Evolutionary conservation across 768 basidiomycete species (phyloP).

Genomic region (Tremella yokohamensis): DNA sequence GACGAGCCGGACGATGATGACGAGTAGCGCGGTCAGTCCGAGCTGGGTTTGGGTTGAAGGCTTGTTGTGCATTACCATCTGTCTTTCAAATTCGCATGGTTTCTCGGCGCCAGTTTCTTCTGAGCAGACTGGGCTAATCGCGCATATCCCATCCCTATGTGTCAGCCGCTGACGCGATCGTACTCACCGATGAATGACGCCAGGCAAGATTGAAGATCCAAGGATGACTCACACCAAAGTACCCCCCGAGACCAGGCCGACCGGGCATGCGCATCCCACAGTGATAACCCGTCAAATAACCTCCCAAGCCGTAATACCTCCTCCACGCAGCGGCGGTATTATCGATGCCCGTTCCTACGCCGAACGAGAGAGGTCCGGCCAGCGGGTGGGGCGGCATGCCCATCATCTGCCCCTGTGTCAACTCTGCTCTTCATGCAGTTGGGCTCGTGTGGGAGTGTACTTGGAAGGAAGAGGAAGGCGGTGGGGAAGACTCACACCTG

Average conservation of each 20-base stretch:
- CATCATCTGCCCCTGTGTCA: constrained; percentile 26
- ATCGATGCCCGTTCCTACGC: constrained; percentile 38
- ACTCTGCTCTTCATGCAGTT: neutral
- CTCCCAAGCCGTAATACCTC: constrained; percentile 38
- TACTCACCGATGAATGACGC: too few species aligned
- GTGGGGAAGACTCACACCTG: constrained; percentile 28
- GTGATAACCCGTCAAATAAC: constrained; percentile 41
- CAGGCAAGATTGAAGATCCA: too few species aligned
- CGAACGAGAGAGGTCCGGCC: constrained; percentile 28
- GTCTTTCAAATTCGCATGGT: neutral
- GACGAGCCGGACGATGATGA: constrained; percentile 21
- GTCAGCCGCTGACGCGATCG: neutral
- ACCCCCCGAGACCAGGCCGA: constrained; percentile 34
- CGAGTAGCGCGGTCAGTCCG: too few species aligned
- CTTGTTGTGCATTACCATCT: constrained; percentile 1
- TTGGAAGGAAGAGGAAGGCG: neutral
- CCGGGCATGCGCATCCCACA: constrained; percentile 28
- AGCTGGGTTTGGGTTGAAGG: neutral
- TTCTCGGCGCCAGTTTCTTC: neutral
- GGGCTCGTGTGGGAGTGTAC: neutral
- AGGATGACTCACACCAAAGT: constrained; percentile 34
- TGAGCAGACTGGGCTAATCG: neutral
- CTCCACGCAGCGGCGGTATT: constrained; percentile 43
- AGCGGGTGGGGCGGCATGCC: constrained; percentile 39
- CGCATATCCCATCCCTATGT: neutral